phyloP scores from a whole-genome alignment of 225 moss, liverwort and hornwort genomes.

The Pseudoscleropodium purum region DNA sequence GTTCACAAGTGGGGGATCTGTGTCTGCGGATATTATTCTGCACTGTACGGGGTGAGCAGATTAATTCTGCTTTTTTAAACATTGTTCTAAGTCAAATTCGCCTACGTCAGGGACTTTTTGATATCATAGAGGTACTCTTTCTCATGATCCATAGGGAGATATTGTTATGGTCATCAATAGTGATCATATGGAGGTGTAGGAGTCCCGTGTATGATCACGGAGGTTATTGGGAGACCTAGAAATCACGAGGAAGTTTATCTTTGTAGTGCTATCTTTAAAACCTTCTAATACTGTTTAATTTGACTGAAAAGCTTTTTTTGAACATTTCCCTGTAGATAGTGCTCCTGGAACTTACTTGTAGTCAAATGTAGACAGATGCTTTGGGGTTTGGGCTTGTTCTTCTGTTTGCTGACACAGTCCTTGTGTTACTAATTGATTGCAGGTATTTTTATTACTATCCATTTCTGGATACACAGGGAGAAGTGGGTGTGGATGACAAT shows the following conservation, averaged over 20 bases:
- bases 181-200: not conserved
- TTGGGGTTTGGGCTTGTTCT: not conserved
- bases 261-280: not conserved
- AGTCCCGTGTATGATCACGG: not conserved
- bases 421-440: not conserved
- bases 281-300: not conserved
- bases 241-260: not conserved
- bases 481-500: conserved; percentile 56
- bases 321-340: too few relatives aligned
- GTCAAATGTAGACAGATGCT: not conserved
- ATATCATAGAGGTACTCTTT: too few relatives aligned
- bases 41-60: conserved; percentile 78
- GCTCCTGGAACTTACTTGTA: not conserved
- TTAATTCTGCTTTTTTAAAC: not conserved
- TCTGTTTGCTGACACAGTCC: not conserved
- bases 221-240: not conserved
- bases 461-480: conserved; percentile 63
- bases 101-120: too few relatives aligned
- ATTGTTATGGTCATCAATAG: not conserved
- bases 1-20: conserved; percentile 56
- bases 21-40: conserved; percentile 51
- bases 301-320: not conserved
- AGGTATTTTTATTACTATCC: conserved; percentile 71
- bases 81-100: too few relatives aligned
- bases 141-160: not conserved